phyloP scores from a whole-genome alignment of 2,329 filamentous ascomycete genomes.

The Herpotrichia juniperi region DNA sequence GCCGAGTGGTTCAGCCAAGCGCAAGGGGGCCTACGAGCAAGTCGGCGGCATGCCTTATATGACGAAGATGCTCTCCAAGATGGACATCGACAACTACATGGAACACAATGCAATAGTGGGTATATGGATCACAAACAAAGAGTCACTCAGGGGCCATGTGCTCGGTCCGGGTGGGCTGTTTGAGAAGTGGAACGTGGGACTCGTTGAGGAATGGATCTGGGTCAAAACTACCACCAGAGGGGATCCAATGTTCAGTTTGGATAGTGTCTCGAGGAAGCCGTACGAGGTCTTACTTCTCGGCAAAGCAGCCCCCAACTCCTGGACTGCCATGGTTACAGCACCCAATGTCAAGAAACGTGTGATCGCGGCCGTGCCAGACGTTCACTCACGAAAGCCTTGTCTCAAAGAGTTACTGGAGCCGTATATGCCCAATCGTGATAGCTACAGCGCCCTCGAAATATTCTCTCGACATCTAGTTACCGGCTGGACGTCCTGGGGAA shows the following conservation, averaged over 20 bases:
- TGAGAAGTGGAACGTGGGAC: constrained; percentile 68
- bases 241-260: constrained; percentile 67
- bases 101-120: constrained; percentile 60
- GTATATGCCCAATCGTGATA: constrained; percentile 52
- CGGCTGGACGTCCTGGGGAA: constrained; percentile 81
- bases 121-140: constrained; percentile 80
- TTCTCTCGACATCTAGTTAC: constrained; percentile 77
- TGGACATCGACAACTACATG: constrained; percentile 54
- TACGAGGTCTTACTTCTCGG: constrained; percentile 76
- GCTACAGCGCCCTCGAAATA: constrained; percentile 70
- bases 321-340: constrained; percentile 27
- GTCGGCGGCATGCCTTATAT: constrained; percentile 55
- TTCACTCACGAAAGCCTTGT: constrained; percentile 81
- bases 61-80: constrained; percentile 44
- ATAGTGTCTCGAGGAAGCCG: constrained; percentile 72
- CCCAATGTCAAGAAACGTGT: constrained; percentile 57
- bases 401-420: constrained; percentile 65
- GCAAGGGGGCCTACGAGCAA: constrained; percentile 60
- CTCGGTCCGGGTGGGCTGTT: constrained; percentile 66
- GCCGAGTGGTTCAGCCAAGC: constrained; percentile 76
- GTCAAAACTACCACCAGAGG: constrained; percentile 72
- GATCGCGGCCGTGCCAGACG: constrained; percentile 72
- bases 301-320: constrained; percentile 39
- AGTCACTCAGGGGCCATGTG: constrained; percentile 59
- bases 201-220: constrained; percentile 78